Evolutionary conservation across 441 rosid genomes (phyloP).

Genomic region (Lagerstroemia fauriei): DNA sequence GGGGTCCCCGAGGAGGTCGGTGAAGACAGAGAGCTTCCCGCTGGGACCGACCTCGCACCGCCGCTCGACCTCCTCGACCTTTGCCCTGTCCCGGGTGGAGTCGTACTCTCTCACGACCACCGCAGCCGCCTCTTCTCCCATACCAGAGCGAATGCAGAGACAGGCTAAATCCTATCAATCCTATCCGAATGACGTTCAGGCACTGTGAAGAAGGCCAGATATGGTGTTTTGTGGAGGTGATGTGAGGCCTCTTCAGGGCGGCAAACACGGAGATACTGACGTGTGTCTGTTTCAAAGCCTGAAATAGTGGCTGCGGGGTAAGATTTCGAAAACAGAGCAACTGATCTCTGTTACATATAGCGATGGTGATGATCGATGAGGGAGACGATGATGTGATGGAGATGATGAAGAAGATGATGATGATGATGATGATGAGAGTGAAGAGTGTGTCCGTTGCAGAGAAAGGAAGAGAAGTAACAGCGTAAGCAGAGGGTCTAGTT

Average conservation of each 20-base stretch:
- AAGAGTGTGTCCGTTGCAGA: not conserved
- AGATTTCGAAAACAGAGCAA: slow-evolving; percentile 20
- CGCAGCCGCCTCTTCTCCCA: slow-evolving; percentile 19
- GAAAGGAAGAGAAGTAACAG: not conserved
- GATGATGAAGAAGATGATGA: not conserved
- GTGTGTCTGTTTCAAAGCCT: not conserved
- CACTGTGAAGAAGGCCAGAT: not conserved
- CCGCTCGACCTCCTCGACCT: slow-evolving; percentile 77
- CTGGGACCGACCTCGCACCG: slow-evolving; percentile 90
- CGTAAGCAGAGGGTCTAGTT: not conserved
- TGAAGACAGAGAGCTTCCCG: slow-evolving; percentile 84
- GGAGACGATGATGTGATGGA: not conserved
- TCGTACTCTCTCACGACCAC: slow-evolving; percentile 62
- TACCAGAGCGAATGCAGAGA: not conserved
- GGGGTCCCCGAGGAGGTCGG: slow-evolving; percentile 97
- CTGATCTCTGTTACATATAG: not conserved
- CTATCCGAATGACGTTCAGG: not conserved
- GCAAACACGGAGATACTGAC: not conserved
- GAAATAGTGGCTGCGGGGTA: not conserved
- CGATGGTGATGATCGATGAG: not conserved
- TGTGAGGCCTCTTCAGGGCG: not conserved
- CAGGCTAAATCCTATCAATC: not conserved
- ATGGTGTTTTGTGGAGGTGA: not conserved
- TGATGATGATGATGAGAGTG: not conserved
- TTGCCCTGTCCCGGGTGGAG: slow-evolving; percentile 50